Base-by-base conservation (phyloP, 78 protist species). In the Dictyostelium firmibasis region DNA sequence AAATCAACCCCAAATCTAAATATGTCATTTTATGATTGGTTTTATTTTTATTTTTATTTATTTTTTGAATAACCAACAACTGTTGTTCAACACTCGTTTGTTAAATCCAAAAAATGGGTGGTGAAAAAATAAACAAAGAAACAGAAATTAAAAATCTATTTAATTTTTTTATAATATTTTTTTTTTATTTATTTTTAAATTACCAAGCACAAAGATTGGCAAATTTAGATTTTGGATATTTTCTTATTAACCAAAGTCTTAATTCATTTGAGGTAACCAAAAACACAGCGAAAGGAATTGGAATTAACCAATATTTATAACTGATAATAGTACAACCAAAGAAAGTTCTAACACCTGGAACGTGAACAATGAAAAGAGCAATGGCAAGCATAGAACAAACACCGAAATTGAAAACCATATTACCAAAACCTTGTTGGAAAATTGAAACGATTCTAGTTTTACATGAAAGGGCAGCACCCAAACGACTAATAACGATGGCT, bases 391-490 rank as follows among this genome's bases (percentile, higher is more conserved):
- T 98, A 43, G 93, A 91, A 41, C 92, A 57, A n/a, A 97, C 78
- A 76, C 97, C 98, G 72, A 86, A 91, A 92, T 81, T 96, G 94
- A 98, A 91, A 33, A 75, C 86, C 67, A 14, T 38, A 84, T 98
- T 98, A 31, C 94, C 35, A 60, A 97, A 81, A 47, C 97, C 97
- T 31, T 97, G 98, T 41, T 77, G 88, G 95, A 97, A 96, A 50
- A 98, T 14, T 10, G 99, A 97, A 47, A 97, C 87, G 33, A 31
- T 76, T 33, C 99, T 77, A 27, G 99, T 98, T 92, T 97, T 98
- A 94, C 99, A 97, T 23, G 96, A 81, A 2, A 98, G 57, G 6
- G 97, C 67, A n/a, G 98, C 97, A 47, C 98, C 98, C 83, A 97
- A 85, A 89, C 98, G 98, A 33, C 64, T 95, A 11, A 94, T 16